Evolutionary conservation across 495 filamentous ascomycete species (phyloP).

Genomic region (Parachaetomium inaequale): DNA sequence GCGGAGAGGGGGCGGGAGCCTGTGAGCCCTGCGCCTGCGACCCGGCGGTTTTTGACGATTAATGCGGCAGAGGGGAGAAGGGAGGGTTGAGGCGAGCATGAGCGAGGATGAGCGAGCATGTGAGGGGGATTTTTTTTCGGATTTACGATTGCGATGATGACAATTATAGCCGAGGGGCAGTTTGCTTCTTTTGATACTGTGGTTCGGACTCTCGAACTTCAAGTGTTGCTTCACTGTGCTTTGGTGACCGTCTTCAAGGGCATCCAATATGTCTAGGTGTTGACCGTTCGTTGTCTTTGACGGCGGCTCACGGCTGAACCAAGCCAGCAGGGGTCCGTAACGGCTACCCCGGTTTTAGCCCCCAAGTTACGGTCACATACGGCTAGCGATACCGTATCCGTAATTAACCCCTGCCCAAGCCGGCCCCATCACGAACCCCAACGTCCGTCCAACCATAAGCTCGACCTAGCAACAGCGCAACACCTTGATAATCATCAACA

Average conservation of each 20-base stretch:
- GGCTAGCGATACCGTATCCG: not conserved
- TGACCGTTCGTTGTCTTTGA: too few species aligned
- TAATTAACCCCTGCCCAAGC: not conserved
- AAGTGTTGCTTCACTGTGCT: too few species aligned
- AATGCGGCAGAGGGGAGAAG: not conserved
- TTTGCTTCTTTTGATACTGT: too few species aligned
- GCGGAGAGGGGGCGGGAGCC: not conserved
- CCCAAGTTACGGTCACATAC: not conserved
- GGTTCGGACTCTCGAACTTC: too few species aligned
- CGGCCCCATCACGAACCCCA: not conserved
- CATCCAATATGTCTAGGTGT: too few species aligned
- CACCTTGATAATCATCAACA: not conserved
- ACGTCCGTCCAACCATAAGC: not conserved
- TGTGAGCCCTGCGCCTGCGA: conserved; percentile 11
- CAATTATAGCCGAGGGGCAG: too few species aligned
- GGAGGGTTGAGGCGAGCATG: not conserved
- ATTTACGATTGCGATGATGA: not conserved
- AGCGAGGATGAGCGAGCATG: not conserved
- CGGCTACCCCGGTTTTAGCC: too few species aligned
- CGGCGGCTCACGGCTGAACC: too few species aligned
- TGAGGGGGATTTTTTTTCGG: not conserved
- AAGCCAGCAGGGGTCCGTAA: too few species aligned
- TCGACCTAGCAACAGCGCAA: not conserved
- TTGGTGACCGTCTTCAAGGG: too few species aligned
- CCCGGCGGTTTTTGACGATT: conserved; percentile 23